Base-by-base conservation (phyloP, 306 rosid genomes). In the Echinosophora koreensis region DNA sequence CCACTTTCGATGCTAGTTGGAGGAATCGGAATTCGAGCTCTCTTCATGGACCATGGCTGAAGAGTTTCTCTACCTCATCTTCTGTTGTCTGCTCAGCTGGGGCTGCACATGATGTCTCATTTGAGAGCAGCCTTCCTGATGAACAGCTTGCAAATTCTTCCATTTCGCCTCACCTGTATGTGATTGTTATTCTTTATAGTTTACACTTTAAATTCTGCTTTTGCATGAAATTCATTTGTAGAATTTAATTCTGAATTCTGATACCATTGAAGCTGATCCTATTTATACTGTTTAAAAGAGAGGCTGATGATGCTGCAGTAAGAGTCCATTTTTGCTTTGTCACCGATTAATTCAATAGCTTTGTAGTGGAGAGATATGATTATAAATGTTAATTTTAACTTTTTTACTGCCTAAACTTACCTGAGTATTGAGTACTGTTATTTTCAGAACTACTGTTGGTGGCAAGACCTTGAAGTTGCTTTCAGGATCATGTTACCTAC, bases 401-500 rank as follows among this genome's bases (percentile, higher is more conserved):
- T 77, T 56, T 16, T 34, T 44, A 55, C n/a, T 8, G 51, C 15
- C 14, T 13, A 49, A 44, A 61, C 28, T 78, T 76, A 38, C 41
- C 64, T 58, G 47, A 66, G 27, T 67, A 82, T 32, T 62, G 50
- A 50, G 10, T 27, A 4, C 73, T 71, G 78, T 73, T 57, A 13
- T 54, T 66, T 76, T 63, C 82, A 87, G 89, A 61, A 66, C 79
- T 18, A 41, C 51, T 46, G 38, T 78, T 69, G 86, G 90, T 73
- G 86, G 46, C 77, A 88, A 77, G 77, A 63, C 78, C 63, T 63
- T 85, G 83, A 89, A 85, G 88, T 81, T 91, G 67, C 77, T 71
- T 80, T 87, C 94, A 28, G 94, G 94, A 69, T 86, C 92, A 71
- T 86, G 94, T 77, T 89, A 86, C 89, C 81, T 91, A 39, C 97